Evolutionary conservation across 2,329 filamentous ascomycete species (phyloP), one percentile per base, ranked within the genome.

Genomic region (Xylaria sp.): DNA sequence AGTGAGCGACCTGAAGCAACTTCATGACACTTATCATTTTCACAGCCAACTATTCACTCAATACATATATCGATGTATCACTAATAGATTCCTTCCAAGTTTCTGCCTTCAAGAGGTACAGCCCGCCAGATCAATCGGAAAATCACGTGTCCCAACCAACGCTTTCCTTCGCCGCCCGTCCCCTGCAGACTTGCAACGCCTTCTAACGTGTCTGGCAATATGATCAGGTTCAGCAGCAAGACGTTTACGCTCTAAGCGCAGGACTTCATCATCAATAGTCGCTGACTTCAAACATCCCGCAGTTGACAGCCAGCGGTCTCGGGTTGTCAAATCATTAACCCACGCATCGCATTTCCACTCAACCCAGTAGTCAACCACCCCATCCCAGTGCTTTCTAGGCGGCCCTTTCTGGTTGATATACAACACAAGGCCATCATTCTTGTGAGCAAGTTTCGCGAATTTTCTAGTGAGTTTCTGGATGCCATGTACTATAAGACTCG

Each of bases 321-420:
- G 23, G 41, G 56, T 52, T 61, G 46, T 66, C 46, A 62, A 33
- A 55, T 66, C 64, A 66, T 68, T 66, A 51, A 70, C 62, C 64
- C 62, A 64, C 54, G 62, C 62, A 58, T 64, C 62, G 31, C 62
- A 57, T 48, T 64, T 55, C 62, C 52, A 64, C 39, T 64, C 62
- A 46, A 64, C 62, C 52, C 62, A 64, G 62, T 64, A 64, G 54
- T 64, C 62, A 51, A 64, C 43, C 54, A 58, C 62, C 43, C 62
- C 62, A 64, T 51, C 54, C 62, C 62, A 64, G 43, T 57, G 25
- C 41, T 56, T 64, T 64, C 62, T 58, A 39, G 41, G 51, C 43
- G 39, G 62, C 46, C 46, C 52, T 46, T 64, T 56, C 43, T 56
- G 62, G 62, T 64, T 64, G 18, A 64, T 64, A 56, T 39, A 64